Conservation (phyloP, 2,329 filamentous ascomycete genomes). For the Neofusicoccum sp. region DNA sequence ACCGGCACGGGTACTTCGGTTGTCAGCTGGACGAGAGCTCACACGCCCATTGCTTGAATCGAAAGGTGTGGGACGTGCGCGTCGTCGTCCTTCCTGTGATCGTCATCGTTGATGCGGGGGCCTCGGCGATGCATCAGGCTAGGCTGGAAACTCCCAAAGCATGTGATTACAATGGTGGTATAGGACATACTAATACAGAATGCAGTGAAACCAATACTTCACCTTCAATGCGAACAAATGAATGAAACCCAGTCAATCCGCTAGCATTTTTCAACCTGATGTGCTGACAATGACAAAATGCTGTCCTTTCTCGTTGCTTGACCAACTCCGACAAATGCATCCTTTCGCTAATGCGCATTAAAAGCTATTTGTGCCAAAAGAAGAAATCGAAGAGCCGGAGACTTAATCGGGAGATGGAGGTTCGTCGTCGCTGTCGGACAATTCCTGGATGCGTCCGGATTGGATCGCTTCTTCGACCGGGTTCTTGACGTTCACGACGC, state of each 20-base stretch:
- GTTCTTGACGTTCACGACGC: constrained; percentile 75
- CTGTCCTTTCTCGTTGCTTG: constrained; percentile 3
- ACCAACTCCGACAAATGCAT: constrained; percentile 17
- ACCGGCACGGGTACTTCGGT: background rate
- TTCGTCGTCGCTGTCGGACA: constrained; percentile 33
- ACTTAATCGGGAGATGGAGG: constrained; percentile 7
- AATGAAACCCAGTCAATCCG: background rate
- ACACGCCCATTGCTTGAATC: background rate
- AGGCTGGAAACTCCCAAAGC: background rate
- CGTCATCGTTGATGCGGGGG: constrained; percentile 1
- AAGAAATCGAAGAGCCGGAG: background rate
- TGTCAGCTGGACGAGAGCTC: constrained; percentile 4
- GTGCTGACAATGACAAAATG: background rate
- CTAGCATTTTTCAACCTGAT: background rate
- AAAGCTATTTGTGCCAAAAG: constrained; percentile 11
- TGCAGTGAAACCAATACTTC: constrained; percentile 7
- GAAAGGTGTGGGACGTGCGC: background rate
- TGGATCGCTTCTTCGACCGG: constrained; percentile 69
- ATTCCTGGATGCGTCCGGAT: constrained; percentile 69
- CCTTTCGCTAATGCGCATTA: constrained; percentile 17
- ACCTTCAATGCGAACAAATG: background rate
- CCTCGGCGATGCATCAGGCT: constrained; percentile 6
- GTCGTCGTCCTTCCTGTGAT: constrained; percentile 1
- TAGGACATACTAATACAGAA: constrained; percentile 14
- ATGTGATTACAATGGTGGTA: constrained; percentile 16